Evolutionary conservation across 345 rosid genomes (phyloP).

Genomic region (Pseudoturritis turrita): DNA sequence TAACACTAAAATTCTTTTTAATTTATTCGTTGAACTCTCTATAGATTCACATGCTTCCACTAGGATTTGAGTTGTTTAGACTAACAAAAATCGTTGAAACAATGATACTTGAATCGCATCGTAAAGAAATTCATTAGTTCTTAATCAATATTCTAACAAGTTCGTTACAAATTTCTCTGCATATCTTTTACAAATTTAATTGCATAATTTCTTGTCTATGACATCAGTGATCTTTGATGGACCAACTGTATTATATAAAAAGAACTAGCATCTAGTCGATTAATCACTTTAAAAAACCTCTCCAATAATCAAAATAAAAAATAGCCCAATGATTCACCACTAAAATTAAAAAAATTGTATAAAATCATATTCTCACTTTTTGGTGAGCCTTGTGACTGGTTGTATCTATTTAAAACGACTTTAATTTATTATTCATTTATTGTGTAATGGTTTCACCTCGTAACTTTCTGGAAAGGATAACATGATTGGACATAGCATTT

Average conservation of each 20-base stretch:
- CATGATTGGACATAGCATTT: slow-evolving; percentile 20
- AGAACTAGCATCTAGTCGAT: slow-evolving; percentile 14
- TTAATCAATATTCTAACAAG: background rate
- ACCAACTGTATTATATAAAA: slow-evolving; percentile 2
- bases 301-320: background rate
- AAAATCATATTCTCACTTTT: slow-evolving; percentile 10
- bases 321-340: slow-evolving; percentile 29
- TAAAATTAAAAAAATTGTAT: background rate
- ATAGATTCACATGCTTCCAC: background rate
- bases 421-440: slow-evolving; percentile 5
- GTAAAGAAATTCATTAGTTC: background rate
- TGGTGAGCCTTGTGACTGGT: slow-evolving; percentile 20
- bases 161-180: background rate
- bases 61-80: background rate
- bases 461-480: slow-evolving; percentile 23
- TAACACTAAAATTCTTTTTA: too few relatives aligned
- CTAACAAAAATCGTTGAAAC: background rate
- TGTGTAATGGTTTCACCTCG: slow-evolving; percentile 26
- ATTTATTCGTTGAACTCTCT: too few relatives aligned
- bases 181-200: background rate
- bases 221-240: background rate
- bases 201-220: background rate
- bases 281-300: background rate
- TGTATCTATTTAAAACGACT: background rate
- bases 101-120: background rate